Evolutionary conservation across 208 protist genomes (phyloP).

Genomic region (Trypanosoma scelopori): DNA sequence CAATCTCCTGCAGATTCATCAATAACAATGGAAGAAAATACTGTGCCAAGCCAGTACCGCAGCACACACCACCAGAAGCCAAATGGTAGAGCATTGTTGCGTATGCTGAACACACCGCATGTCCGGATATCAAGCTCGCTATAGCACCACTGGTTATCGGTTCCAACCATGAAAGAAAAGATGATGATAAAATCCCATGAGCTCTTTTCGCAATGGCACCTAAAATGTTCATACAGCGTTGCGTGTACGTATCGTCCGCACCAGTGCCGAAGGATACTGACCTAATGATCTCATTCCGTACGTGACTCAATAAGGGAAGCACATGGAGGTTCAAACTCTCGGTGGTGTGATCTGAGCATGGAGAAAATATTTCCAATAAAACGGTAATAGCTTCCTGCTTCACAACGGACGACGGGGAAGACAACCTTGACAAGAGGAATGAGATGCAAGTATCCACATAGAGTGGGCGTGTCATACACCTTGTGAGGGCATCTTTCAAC

Average conservation of each 20-base stretch:
- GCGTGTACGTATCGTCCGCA: slow-evolving; percentile 26
- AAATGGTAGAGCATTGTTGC: slow-evolving; percentile 75
- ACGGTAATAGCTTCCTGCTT: slow-evolving; percentile 52
- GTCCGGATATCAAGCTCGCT: slow-evolving; percentile 22
- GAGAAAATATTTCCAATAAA: slow-evolving; percentile 28
- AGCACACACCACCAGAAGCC: slow-evolving; percentile 15
- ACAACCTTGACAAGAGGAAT: slow-evolving; percentile 70
- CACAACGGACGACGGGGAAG: slow-evolving; percentile 61
- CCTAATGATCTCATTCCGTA: slow-evolving; percentile 70
- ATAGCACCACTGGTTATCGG: slow-evolving; percentile 30
- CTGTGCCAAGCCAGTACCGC: slow-evolving; percentile 8
- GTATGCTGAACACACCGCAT: slow-evolving; percentile 48
- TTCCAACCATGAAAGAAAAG: slow-evolving; percentile 26
- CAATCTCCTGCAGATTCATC: slow-evolving; percentile 8
- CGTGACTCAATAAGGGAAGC: slow-evolving; percentile 33
- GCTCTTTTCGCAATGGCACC: slow-evolving; percentile 24
- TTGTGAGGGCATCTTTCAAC: slow-evolving; percentile 40
- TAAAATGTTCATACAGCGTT: slow-evolving; percentile 39
- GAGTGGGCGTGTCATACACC: slow-evolving; percentile 39
- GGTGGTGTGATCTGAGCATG: slow-evolving; percentile 16
- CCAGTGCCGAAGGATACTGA: slow-evolving; percentile 36
- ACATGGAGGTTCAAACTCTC: slow-evolving; percentile 20
- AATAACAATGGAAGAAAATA: slow-evolving; percentile 23
- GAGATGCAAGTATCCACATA: slow-evolving; percentile 61
- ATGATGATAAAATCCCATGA: background rate